Percentiles rank a stretch among this genome's conserved stretches.
phyloP scores from a whole-genome alignment of 345 rosid genomes.

The Dipteronia dyeriana region DNA sequence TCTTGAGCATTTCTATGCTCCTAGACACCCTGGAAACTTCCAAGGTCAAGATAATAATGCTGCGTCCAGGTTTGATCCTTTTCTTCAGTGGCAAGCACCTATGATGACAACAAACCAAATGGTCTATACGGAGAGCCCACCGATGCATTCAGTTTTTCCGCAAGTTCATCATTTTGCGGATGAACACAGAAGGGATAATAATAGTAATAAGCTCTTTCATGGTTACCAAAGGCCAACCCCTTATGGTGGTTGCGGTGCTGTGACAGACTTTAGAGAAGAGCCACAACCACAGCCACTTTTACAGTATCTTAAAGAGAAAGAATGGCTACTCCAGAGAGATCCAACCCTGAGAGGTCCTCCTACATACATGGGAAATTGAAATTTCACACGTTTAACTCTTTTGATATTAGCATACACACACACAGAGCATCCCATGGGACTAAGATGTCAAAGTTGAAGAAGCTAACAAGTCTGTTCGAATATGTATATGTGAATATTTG shows the following conservation, averaged over 20 bases:
- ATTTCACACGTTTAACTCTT: not conserved
- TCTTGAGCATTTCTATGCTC: slow-evolving; percentile 42
- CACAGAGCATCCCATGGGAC: not conserved
- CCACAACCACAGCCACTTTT: slow-evolving; percentile 69
- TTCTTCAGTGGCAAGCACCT: slow-evolving; percentile 55
- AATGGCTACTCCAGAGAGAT: slow-evolving; percentile 64
- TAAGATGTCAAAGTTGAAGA: slow-evolving; percentile 6
- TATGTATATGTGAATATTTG: slow-evolving; percentile 5
- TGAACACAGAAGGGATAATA: slow-evolving; percentile 40
- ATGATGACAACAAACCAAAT: slow-evolving; percentile 35
- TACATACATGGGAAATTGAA: slow-evolving; percentile 55
- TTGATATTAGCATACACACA: not conserved
- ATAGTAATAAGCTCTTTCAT: slow-evolving; percentile 24
- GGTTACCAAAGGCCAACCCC: slow-evolving; percentile 50
- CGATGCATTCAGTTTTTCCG: slow-evolving; percentile 28
- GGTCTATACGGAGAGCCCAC: slow-evolving; percentile 27
- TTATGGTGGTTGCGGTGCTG: slow-evolving; percentile 48
- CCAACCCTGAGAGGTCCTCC: slow-evolving; percentile 57
- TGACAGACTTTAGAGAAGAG: slow-evolving; percentile 40
- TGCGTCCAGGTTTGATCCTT: slow-evolving; percentile 43
- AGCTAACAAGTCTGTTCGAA: slow-evolving; percentile 7
- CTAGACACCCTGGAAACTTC: slow-evolving; percentile 38
- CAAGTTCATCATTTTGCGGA: slow-evolving; percentile 29
- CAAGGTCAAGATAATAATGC: slow-evolving; percentile 23
- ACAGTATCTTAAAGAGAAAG: slow-evolving; percentile 74